Conservation (phyloP, 1,284 basidiomycete genomes). For the Ganoderma meredithae region DNA sequence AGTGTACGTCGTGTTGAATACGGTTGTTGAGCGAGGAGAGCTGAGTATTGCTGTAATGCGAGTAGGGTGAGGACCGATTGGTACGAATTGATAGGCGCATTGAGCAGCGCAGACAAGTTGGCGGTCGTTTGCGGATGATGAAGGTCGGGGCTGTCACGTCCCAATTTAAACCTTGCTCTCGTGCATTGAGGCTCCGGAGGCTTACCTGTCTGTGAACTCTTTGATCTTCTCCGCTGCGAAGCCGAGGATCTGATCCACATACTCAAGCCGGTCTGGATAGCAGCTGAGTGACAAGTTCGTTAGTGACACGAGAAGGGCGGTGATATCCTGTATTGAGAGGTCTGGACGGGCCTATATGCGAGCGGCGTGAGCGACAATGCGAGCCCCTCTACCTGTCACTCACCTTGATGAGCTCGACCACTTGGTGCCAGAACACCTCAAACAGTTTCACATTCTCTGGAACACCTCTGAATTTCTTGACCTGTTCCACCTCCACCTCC, state of each 20-base stretch:
- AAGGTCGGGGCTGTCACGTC: constrained; percentile 74
- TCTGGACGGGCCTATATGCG: constrained; percentile 85
- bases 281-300: constrained; percentile 94
- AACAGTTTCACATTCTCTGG: constrained; percentile 93
- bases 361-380: constrained; percentile 12
- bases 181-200: constrained; percentile 5
- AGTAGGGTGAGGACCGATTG: constrained; percentile 93
- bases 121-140: constrained; percentile 86
- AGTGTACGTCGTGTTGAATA: constrained; percentile 90
- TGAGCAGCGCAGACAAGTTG: constrained; percentile 88
- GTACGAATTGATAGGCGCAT: constrained; percentile 94
- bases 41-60: constrained; percentile 87
- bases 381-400: constrained; percentile 20
- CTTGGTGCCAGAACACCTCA: constrained; percentile 97
- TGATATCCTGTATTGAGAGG: constrained; percentile 94
- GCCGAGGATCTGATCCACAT: constrained; percentile 91
- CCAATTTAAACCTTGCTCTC: neutral
- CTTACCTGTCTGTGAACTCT: constrained; percentile 82
- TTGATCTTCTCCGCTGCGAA: constrained; percentile 88
- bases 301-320: constrained; percentile 91
- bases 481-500: constrained; percentile 44
- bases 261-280: constrained; percentile 94
- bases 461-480: constrained; percentile 89
- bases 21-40: constrained; percentile 84
- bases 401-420: constrained; percentile 96